These are phyloP conservation scores for Blastobotrys niveus DNA, from an alignment of 1,139 yeast genomes.

Conservation along the genomic window DNA sequence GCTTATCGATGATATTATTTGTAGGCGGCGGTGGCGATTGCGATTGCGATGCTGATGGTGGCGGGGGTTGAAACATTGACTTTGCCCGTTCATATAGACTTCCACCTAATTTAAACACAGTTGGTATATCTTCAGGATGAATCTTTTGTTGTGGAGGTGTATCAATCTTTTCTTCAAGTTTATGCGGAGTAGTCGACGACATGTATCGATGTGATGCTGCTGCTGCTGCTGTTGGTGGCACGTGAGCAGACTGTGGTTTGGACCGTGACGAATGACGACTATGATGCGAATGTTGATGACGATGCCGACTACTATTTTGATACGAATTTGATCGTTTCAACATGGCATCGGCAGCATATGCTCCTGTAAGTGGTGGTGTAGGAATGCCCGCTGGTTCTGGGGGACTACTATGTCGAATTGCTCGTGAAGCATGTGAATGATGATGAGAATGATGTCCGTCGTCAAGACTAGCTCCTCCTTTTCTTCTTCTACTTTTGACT, in stretches of 20 bases:
- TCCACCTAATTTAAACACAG: conserved; percentile 12
- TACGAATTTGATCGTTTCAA: conserved; percentile 2
- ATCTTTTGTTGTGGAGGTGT: conserved; percentile 9
- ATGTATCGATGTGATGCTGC: conserved; percentile 1
- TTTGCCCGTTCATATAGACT: conserved; percentile 9
- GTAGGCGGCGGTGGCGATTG: conserved; percentile 1
- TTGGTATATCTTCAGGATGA: conserved; percentile 6
- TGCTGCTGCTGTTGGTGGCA: conserved; percentile 3
- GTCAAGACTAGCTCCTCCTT: not conserved
- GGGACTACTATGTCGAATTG: not conserved
- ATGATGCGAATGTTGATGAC: not conserved
- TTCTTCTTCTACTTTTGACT: not conserved
- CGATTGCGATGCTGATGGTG: conserved; percentile 4
- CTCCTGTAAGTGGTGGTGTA: conserved; percentile 1
- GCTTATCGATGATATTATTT: not conserved
- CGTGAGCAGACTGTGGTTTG: not conserved
- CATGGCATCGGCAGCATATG: conserved; percentile 5
- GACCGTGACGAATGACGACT: not conserved
- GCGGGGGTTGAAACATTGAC: conserved; percentile 13
- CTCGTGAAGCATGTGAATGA: not conserved
- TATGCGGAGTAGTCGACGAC: no score
- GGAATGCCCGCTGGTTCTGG: not conserved
- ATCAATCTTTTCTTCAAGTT: conserved; percentile 1
- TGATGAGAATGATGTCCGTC: not conserved
- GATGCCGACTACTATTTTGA: not conserved